phyloP scores from a whole-genome alignment of 164 flowering plant species.

The Nymphaea thermarum region DNA sequence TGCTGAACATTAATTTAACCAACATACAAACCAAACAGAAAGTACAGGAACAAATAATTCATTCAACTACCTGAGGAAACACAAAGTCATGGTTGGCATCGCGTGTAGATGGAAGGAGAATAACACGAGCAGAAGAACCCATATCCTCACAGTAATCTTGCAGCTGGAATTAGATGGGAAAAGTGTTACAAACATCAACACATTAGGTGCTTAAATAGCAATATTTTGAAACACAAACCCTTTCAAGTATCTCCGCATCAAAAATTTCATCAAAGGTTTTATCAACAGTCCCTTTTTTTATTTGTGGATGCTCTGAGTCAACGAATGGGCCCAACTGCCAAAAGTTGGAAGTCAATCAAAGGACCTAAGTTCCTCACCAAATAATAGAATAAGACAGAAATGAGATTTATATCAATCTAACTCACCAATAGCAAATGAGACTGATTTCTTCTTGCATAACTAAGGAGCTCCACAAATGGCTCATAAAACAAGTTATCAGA shows the following conservation, averaged over 20 bases:
- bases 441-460: slow-evolving; percentile 72
- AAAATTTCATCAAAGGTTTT: slow-evolving; percentile 72
- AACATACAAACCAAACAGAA: not conserved
- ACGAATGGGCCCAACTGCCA: slow-evolving; percentile 91
- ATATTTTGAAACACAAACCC: slow-evolving; percentile 34
- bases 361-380: not conserved
- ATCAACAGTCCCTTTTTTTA: slow-evolving; percentile 54
- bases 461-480: slow-evolving; percentile 73
- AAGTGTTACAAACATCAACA: no score
- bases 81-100: slow-evolving; percentile 93
- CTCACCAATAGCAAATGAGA: slow-evolving; percentile 88
- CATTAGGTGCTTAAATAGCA: not conserved
- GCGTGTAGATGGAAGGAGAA: slow-evolving; percentile 80
- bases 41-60: slow-evolving; percentile 1
- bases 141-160: slow-evolving; percentile 75
- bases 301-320: slow-evolving; percentile 91
- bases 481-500: slow-evolving; percentile 84
- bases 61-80: slow-evolving; percentile 76
- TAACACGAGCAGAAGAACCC: slow-evolving; percentile 67
- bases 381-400: not conserved
- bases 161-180: slow-evolving; percentile 30
- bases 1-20: not conserved
- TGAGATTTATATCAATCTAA: not conserved
- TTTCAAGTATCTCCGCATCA: slow-evolving; percentile 50
- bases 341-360: slow-evolving; percentile 5